A percentile compares a stretch with the other conserved stretches of the same genome.
phyloP scores from a whole-genome alignment of 2,329 filamentous ascomycete genomes.

The Fonsecaea pugnacius region DNA sequence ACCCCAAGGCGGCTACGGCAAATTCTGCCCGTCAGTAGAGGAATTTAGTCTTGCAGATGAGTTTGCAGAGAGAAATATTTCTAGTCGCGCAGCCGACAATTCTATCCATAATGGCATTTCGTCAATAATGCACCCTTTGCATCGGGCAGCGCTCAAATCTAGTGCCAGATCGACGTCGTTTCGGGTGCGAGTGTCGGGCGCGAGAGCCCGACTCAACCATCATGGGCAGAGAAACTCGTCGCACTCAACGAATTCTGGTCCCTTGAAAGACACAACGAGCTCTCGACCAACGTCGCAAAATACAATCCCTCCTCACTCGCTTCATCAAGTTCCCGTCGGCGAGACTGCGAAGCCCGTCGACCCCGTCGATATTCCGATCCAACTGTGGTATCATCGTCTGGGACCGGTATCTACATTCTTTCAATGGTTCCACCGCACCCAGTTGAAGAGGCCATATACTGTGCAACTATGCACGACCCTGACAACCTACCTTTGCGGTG shows the following conservation, averaged over 20 bases:
- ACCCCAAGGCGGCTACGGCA: background rate
- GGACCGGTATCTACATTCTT: constrained; percentile 38
- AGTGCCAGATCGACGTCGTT: constrained; percentile 28
- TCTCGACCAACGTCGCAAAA: constrained; percentile 1
- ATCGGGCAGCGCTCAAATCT: constrained; percentile 27
- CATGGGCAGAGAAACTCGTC: constrained; percentile 24
- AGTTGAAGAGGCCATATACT: constrained; percentile 72
- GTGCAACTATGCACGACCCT: constrained; percentile 78
- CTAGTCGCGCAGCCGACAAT: constrained; percentile 1
- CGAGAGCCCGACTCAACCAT: constrained; percentile 21
- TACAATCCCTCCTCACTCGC: constrained; percentile 22
- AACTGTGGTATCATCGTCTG: constrained; percentile 37
- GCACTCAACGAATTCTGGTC: constrained; percentile 14
- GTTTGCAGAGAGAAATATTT: constrained; percentile 1
- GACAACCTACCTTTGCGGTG: constrained; percentile 71
- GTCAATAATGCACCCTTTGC: constrained; percentile 27
- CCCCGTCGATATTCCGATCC: constrained; percentile 35
- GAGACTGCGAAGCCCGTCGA: constrained; percentile 24
- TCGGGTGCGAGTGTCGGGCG: constrained; percentile 10
- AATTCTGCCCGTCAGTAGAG: constrained; percentile 9
- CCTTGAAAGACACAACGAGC: constrained; percentile 18
- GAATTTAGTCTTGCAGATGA: constrained; percentile 13
- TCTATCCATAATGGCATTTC: constrained; percentile 16
- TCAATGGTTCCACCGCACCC: constrained; percentile 56
- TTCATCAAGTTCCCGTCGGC: constrained; percentile 20